These are phyloP conservation scores for Penstemon barbatus DNA, from an alignment of 257 asterid genomes.

Conservation along the genomic window DNA sequence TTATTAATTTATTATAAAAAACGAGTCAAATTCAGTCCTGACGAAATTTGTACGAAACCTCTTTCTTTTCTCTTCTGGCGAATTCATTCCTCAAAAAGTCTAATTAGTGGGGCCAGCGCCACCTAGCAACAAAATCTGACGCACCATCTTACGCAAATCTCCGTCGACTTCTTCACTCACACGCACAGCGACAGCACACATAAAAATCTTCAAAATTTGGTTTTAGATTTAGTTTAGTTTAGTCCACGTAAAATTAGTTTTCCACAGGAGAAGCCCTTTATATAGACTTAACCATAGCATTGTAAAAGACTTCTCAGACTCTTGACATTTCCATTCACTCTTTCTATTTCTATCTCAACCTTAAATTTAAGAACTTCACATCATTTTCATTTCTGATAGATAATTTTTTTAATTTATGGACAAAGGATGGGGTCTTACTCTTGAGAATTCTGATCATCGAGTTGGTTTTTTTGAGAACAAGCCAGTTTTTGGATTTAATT, in stretches of 20 bases:
- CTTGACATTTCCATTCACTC: conserved; percentile 24
- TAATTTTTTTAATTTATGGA: conserved; percentile 51
- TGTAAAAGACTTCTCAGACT: conserved; percentile 29
- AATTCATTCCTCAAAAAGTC: conserved; percentile 1
- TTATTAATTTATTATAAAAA: conserved; percentile 13
- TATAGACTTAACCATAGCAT: conserved; percentile 41
- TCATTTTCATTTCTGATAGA: too few species aligned
- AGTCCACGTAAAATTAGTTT: conserved; percentile 28
- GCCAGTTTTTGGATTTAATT: conserved; percentile 52
- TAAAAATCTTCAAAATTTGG: conserved; percentile 19
- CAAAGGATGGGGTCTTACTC: conserved; percentile 75
- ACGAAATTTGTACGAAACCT: conserved; percentile 60
- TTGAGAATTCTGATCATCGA: conserved; percentile 53
- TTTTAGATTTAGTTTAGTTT: not conserved
- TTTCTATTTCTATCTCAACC: conserved; percentile 4
- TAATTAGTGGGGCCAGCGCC: conserved; percentile 39
- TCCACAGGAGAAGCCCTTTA: not conserved
- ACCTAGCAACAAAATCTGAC: conserved; percentile 47
- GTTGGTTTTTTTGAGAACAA: conserved; percentile 43
- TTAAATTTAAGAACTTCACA: not conserved
- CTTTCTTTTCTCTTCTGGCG: conserved; percentile 13
- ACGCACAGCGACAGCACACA: conserved; percentile 17
- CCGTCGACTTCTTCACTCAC: conserved; percentile 22
- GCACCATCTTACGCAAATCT: conserved; percentile 67
- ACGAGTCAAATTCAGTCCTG: conserved; percentile 67